Percentiles rank a stretch among this genome's conserved stretches.
Conservation (phyloP, 2,329 filamentous ascomycete genomes). For the Cladosporium velox region DNA sequence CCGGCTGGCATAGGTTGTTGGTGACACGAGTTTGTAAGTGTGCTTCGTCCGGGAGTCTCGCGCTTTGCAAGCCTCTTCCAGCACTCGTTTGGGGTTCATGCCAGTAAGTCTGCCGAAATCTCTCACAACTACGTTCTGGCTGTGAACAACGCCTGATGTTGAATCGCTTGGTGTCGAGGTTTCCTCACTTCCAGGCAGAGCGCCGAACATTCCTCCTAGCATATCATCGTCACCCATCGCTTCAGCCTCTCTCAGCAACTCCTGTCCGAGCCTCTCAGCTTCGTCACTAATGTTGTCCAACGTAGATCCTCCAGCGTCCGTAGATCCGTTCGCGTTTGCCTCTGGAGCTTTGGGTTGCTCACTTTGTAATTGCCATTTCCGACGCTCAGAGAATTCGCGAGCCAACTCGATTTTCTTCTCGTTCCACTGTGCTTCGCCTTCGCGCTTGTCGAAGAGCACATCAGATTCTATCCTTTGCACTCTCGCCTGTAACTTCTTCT, state of each 20-base stretch:
- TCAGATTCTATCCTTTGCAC: constrained; percentile 73
- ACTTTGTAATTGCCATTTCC: constrained; percentile 31
- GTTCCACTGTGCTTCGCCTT: constrained; percentile 51
- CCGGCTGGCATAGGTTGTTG: constrained; percentile 72
- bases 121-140: constrained; percentile 61
- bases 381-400: constrained; percentile 41
- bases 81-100: constrained; percentile 69
- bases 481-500: constrained; percentile 70
- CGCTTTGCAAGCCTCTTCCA: constrained; percentile 87
- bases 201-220: constrained; percentile 60
- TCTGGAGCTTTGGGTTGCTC: constrained; percentile 14
- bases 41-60: constrained; percentile 72
- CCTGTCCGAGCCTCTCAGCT: constrained; percentile 45
- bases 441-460: constrained; percentile 51
- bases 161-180: constrained; percentile 13
- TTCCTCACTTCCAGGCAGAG: constrained; percentile 31
- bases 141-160: constrained; percentile 22
- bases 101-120: constrained; percentile 86
- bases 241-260: constrained; percentile 41
- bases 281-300: constrained; percentile 51
- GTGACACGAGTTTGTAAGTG: constrained; percentile 68
- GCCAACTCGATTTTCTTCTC: constrained; percentile 46
- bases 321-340: neutral
- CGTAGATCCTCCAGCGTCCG: neutral
- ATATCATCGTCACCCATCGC: constrained; percentile 60